phyloP scores from a whole-genome alignment of 306 rosid genomes.

The Urtica urens region DNA sequence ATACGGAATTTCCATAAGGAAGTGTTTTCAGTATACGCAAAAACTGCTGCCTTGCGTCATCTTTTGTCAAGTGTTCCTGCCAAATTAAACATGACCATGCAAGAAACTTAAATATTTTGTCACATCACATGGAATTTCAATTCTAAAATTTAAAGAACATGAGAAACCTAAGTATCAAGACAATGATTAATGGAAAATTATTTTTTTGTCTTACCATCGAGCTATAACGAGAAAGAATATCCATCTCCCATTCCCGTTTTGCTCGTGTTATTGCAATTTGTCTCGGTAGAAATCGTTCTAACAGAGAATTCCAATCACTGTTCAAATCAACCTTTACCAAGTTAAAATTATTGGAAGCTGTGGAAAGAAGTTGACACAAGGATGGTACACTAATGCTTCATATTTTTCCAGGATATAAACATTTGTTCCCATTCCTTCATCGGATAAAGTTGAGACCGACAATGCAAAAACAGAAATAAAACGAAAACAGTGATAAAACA shows the following conservation, averaged over 20 bases:
- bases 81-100: constrained; percentile 3
- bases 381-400: too few species aligned
- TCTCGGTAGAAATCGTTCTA: constrained; percentile 76
- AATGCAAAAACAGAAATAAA: too few species aligned
- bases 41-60: constrained; percentile 89
- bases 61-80: constrained; percentile 74
- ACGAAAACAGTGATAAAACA: constrained; percentile 13
- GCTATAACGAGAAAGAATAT: constrained; percentile 74
- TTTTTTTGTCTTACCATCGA: constrained; percentile 43
- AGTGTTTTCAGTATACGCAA: constrained; percentile 70
- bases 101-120: neutral
- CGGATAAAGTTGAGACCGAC: too few species aligned
- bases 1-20: constrained; percentile 87
- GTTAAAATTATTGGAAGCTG: neutral
- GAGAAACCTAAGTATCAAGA: neutral
- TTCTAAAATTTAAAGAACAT: neutral
- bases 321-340: constrained; percentile 16
- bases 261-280: constrained; percentile 88
- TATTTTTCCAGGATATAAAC: too few species aligned
- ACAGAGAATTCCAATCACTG: constrained; percentile 88
- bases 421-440: too few species aligned
- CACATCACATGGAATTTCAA: neutral
- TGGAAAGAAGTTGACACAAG: too few species aligned
- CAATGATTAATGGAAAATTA: neutral
- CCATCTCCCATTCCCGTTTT: constrained; percentile 89